A percentile compares a stretch with the other conserved stretches of the same genome.
phyloP scores from a whole-genome alignment of 192 early-diverging fungal genomes.

The Coemansia sp. region DNA sequence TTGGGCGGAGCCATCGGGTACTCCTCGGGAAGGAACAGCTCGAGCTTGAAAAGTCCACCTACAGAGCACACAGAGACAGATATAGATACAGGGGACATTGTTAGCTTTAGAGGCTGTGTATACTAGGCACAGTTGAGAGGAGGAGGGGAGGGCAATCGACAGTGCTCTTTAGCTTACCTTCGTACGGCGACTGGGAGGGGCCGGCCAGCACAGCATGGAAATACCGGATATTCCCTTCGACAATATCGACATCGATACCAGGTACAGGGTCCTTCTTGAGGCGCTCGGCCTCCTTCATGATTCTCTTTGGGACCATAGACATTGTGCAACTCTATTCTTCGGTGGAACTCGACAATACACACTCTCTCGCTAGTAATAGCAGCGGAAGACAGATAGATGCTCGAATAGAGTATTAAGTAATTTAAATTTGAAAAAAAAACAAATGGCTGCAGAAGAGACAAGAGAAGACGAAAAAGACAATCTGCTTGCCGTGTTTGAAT shows the following conservation, averaged over 20 bases:
- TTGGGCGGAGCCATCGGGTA: slow-evolving; percentile 99
- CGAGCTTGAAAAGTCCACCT: slow-evolving; percentile 93
- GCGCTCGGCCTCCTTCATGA: slow-evolving; percentile 91
- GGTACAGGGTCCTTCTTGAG: slow-evolving; percentile 92
- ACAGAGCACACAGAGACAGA: neutral
- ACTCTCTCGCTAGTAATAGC: neutral
- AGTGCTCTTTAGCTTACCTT: slow-evolving; percentile 62
- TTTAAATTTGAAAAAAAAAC: neutral
- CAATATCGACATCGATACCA: slow-evolving; percentile 84
- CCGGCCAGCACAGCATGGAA: slow-evolving; percentile 95
- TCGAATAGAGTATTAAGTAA: neutral
- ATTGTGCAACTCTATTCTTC: slow-evolving; percentile 13
- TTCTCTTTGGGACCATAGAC: slow-evolving; percentile 43
- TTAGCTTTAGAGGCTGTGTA: too few relatives aligned
- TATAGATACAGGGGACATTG: neutral
- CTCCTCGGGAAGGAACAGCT: slow-evolving; percentile 94
- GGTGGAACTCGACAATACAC: too few relatives aligned
- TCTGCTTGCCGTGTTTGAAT: too few relatives aligned
- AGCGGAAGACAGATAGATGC: neutral
- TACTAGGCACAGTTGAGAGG: too few relatives aligned
- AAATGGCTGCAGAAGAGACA: neutral
- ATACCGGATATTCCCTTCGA: slow-evolving; percentile 95
- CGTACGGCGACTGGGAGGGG: slow-evolving; percentile 90
- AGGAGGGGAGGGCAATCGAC: too few relatives aligned
- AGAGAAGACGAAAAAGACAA: neutral